Conservation (phyloP, 768 basidiomycete genomes). For the Rhodotorula paludigena region DNA sequence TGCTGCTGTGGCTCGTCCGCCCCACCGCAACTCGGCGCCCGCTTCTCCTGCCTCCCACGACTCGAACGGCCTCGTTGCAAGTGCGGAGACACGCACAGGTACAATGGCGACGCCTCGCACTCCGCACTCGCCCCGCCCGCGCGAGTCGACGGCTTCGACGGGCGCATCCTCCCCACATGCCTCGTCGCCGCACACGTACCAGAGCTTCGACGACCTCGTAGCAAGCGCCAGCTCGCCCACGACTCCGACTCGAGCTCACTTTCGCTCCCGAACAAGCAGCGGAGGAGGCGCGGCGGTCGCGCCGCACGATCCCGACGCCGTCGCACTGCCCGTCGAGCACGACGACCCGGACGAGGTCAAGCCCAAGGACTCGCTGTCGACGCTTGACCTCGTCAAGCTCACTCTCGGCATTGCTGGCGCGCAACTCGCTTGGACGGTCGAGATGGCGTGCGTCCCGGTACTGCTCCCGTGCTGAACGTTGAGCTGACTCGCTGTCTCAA, state of each 20-base stretch:
- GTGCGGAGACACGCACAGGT: too few species aligned
- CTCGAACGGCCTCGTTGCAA: too few species aligned
- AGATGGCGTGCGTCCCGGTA: conserved; percentile 65
- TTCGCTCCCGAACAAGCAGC: background rate
- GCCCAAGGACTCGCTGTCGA: conserved; percentile 1
- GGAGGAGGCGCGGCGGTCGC: background rate
- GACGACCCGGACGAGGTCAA: background rate
- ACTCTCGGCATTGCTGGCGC: conserved; percentile 87
- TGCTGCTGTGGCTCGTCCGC: too few species aligned
- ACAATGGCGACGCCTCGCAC: too few species aligned
- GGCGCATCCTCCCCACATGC: background rate
- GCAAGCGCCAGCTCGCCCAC: background rate
- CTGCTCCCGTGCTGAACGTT: background rate
- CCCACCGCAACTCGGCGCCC: too few species aligned
- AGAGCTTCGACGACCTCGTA: conserved; percentile 16
- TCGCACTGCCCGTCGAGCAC: too few species aligned
- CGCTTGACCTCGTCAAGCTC: conserved; percentile 46
- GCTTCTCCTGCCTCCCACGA: too few species aligned
- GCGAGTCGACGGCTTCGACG: too few species aligned
- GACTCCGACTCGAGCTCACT: background rate
- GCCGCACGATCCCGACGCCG: background rate
- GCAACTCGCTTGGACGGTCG: conserved; percentile 92
- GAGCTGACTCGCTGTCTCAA: background rate
- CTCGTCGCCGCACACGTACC: conserved; percentile 6
- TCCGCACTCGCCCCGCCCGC: too few species aligned